A percentile compares a stretch with the other conserved stretches of the same genome.
These are phyloP conservation scores for Ascochyta fabae DNA, from an alignment of 2,329 filamentous ascomycete species.

Conservation along the genomic window DNA sequence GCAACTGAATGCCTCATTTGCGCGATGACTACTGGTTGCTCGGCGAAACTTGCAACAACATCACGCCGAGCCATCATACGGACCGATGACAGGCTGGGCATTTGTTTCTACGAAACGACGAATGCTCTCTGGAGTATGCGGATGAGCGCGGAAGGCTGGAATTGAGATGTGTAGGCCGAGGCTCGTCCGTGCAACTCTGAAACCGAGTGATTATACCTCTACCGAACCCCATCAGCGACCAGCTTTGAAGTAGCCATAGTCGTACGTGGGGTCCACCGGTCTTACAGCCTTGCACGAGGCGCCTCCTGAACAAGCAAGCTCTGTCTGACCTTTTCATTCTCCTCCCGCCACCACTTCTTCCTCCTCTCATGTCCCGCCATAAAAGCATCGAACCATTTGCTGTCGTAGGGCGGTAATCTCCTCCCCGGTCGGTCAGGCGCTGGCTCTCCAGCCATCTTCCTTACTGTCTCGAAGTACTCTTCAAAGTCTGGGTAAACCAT, in stretches of 20 bases:
- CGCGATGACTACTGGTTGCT: not conserved
- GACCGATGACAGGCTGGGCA: not conserved
- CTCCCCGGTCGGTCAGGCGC: conserved; percentile 53
- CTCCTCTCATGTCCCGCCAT: conserved; percentile 62
- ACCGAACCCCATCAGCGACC: too few species aligned
- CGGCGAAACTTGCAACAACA: not conserved
- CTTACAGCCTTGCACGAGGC: conserved; percentile 1
- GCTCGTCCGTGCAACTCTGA: not conserved
- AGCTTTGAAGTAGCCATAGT: too few species aligned
- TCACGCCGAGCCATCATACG: not conserved
- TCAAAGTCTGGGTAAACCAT: conserved; percentile 68
- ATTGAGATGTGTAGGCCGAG: not conserved
- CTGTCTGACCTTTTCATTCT: conserved; percentile 53
- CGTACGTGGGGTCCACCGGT: not conserved
- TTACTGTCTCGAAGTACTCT: conserved; percentile 67
- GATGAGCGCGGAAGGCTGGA: not conserved
- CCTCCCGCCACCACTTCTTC: conserved; percentile 64
- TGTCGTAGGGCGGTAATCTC: conserved; percentile 51
- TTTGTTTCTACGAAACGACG: not conserved
- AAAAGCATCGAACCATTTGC: conserved; percentile 59
- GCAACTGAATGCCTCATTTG: not conserved
- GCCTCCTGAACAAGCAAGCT: not conserved
- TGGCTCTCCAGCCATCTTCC: conserved; percentile 58
- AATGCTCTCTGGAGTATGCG: not conserved
- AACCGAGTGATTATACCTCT: not conserved